These are phyloP conservation scores for Talaromyces adpressus DNA, from an alignment of 495 filamentous ascomycete genomes.

Conservation along the genomic window DNA sequence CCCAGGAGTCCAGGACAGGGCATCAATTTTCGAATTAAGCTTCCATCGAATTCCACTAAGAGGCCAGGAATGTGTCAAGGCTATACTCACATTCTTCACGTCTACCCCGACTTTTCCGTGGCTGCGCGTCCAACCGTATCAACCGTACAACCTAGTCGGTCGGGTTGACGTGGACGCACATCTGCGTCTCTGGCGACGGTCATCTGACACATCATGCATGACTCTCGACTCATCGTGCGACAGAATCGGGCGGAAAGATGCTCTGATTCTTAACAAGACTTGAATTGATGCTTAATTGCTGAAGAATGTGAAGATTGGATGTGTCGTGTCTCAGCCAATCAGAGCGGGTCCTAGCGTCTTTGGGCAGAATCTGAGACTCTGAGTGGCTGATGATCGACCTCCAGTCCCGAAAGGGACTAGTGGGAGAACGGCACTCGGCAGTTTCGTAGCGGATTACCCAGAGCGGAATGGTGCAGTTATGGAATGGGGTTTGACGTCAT, in stretches of 20 bases:
- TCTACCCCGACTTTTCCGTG: not conserved
- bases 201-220: not conserved
- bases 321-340: not conserved
- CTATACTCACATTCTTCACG: not conserved
- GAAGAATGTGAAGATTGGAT: not conserved
- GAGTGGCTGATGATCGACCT: not conserved
- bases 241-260: not conserved
- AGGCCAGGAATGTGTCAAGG: not conserved
- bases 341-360: not conserved
- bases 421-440: not conserved
- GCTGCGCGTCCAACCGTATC: not conserved
- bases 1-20: too few relatives aligned
- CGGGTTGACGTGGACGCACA: not conserved
- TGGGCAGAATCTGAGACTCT: too few relatives aligned
- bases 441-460: not conserved
- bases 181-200: not conserved
- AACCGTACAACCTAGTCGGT: not conserved
- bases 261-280: too few relatives aligned
- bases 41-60: not conserved
- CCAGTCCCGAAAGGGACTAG: not conserved
- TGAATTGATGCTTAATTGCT: not conserved
- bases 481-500: not conserved
- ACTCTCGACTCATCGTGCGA: too few relatives aligned
- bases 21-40: not conserved
- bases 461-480: not conserved